A percentile compares a stretch with the other conserved stretches of the same genome.
These are phyloP conservation scores for Chenopodium album DNA, from an alignment of 148 eudicot genomes.

Conservation along the genomic window DNA sequence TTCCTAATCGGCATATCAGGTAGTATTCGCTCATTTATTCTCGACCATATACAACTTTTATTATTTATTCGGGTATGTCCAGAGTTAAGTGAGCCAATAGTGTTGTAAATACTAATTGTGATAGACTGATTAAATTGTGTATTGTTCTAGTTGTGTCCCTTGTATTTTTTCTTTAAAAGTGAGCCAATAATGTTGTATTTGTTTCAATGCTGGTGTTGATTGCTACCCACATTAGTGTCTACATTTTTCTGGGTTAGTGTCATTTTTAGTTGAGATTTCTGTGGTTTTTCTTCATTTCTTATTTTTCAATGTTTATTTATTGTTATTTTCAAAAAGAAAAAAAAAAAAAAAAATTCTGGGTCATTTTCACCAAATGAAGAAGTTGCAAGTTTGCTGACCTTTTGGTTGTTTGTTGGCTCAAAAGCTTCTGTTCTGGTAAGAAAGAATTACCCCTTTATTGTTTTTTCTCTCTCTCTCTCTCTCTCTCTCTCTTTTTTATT, in stretches of 20 bases:
- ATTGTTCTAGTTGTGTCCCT: no score
- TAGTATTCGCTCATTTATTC: no score
- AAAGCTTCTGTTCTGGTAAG: constrained; percentile 36
- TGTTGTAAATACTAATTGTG: no score
- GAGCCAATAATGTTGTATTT: constrained; percentile 22
- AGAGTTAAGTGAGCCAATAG: no score
- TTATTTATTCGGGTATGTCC: no score
- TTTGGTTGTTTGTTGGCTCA: constrained; percentile 12
- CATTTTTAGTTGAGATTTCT: constrained; percentile 20
- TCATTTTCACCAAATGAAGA: constrained; percentile 7
- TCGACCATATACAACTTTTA: no score
- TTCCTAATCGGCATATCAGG: no score
- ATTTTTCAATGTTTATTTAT: no score
- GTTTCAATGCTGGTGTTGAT: constrained; percentile 47
- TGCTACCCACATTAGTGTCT: constrained; percentile 43
- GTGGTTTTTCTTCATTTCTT: neutral
- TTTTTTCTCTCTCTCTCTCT: neutral
- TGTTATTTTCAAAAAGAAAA: no score
- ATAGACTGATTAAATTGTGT: no score
- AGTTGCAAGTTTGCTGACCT: constrained; percentile 9
- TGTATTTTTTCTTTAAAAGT: no score
- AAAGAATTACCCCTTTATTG: constrained; percentile 20
- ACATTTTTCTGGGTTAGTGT: constrained; percentile 34
- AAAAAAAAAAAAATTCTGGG: neutral
- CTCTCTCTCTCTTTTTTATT: no score